Percentiles rank a stretch among this genome's conserved stretches.
phyloP scores from a whole-genome alignment of 2,329 filamentous ascomycete genomes.

The Ophiostoma angusticollis region DNA sequence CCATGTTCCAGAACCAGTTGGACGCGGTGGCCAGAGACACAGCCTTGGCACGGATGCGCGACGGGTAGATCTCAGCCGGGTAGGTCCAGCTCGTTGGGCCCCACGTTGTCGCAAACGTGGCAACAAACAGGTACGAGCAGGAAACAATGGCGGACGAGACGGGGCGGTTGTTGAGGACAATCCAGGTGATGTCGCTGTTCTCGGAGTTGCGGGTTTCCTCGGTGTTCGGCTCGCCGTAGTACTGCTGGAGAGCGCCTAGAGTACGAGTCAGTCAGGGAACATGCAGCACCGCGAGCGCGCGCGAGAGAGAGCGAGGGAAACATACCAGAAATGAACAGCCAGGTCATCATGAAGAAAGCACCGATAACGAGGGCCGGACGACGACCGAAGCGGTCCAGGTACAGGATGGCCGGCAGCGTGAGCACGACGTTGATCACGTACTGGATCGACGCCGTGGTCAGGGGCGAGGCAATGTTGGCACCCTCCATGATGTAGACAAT shows the following conservation, averaged over 20 bases:
- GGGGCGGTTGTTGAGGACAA: conserved; percentile 35
- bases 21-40: conserved; percentile 28
- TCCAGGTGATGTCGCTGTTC: conserved; percentile 43
- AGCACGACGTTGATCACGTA: conserved; percentile 51
- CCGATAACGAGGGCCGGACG: conserved; percentile 43
- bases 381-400: conserved; percentile 45
- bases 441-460: conserved; percentile 48
- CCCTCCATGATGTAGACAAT: conserved; percentile 49
- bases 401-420: conserved; percentile 47
- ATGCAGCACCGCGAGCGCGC: too few relatives aligned
- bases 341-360: conserved; percentile 45
- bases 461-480: conserved; percentile 40
- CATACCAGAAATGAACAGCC: conserved; percentile 47
- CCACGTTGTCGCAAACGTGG: conserved; percentile 46
- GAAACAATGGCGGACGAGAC: conserved; percentile 53
- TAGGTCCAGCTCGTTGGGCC: conserved; percentile 38
- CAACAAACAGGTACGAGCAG: conserved; percentile 61
- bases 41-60: conserved; percentile 30
- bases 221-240: conserved; percentile 39
- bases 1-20: conserved; percentile 36
- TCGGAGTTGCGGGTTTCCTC: conserved; percentile 23
- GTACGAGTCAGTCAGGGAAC: too few relatives aligned
- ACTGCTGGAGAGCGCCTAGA: conserved; percentile 42
- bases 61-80: conserved; percentile 33
- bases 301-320: background rate